Percentiles rank a stretch among this genome's conserved stretches.
phyloP scores from a whole-genome alignment of 1,284 basidiomycete genomes.

The Rhodotorula sp. region DNA sequence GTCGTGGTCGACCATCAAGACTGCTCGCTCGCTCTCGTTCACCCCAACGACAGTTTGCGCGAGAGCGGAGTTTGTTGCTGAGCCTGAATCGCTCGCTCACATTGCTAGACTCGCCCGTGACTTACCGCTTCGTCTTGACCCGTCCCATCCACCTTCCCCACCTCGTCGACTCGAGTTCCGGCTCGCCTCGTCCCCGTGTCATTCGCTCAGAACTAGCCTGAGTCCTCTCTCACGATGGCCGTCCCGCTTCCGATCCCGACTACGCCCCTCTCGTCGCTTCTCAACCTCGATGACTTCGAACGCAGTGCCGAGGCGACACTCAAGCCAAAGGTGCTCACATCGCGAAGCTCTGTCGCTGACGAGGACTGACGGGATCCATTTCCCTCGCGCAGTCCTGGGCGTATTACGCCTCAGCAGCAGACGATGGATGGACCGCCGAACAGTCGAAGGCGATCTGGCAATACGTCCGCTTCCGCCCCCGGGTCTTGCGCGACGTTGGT shows the following conservation, averaged over 20 bases:
- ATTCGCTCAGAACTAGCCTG: not conserved
- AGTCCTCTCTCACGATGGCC: not conserved
- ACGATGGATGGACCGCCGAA: slow-evolving; percentile 58
- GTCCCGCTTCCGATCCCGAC: slow-evolving; percentile 6
- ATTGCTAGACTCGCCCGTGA: too few species aligned
- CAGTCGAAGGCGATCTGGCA: slow-evolving; percentile 8
- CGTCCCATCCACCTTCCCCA: not conserved
- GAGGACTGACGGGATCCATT: not conserved
- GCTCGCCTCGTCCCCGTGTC: not conserved
- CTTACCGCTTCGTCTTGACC: too few species aligned
- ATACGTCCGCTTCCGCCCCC: slow-evolving; percentile 69
- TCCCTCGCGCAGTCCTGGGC: slow-evolving; percentile 49
- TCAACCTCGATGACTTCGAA: slow-evolving; percentile 24
- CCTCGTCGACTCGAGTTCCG: not conserved
- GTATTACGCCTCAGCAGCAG: slow-evolving; percentile 77
- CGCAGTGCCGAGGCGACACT: slow-evolving; percentile 13
- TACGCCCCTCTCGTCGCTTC: slow-evolving; percentile 9
- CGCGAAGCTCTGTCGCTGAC: not conserved
- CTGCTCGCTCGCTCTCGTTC: not conserved
- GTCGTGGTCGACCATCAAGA: too few species aligned
- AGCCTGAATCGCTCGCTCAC: not conserved
- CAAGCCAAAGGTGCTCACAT: slow-evolving; percentile 22
- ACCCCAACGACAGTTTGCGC: not conserved
- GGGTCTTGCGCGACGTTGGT: slow-evolving; percentile 71
- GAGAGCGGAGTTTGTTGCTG: too few species aligned